Evolutionary conservation across 23 red algal species (phyloP), one percentile per base, ranked within the genome.

Genomic region (Gracilaria caudata): DNA sequence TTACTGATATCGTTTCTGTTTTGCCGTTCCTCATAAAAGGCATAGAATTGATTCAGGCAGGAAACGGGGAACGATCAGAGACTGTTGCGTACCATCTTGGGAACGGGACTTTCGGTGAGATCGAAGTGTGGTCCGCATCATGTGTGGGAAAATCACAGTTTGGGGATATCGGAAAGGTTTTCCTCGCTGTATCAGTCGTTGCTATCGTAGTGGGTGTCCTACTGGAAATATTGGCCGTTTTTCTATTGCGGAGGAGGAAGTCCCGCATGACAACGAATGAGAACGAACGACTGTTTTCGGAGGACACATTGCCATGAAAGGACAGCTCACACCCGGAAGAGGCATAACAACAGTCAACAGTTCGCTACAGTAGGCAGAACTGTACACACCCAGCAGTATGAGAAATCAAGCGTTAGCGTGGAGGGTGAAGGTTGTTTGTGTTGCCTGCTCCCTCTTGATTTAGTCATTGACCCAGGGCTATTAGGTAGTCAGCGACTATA

Each of bases 1-100:
- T 85, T 21, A 85, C 81, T 9, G 81, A 85, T 43, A 46, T 85
- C 40, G 33, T 85, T 0, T 51, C 56, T 70, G 57, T 63, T 38
- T 39, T 85, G 19, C 81, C 81, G 28, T 85, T 85, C 64, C 59
- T 85, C 38, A 72, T 85, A 43, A 85, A 85, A 23, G 81, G 81
- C n/a, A 36, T 80, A 23, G 77, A 80, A 33, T 35, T 80, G 46
- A 57, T 80, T 60, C 43, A 57, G 25, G 35, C 77, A 13, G 25
- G 51, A 3, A 57, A 49, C 19, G 19, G 30, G 25, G 24, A 35
- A 58, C 1, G 28, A 60, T 25, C 34, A 35, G 77, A 60, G 13
- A 43, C 35, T 8, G 61, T 84, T 38, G 77, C 77, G 3, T 80
- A 60, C 29, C 56, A 60, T 61, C 35, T 63, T 38, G 77, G 77